phyloP scores from a whole-genome alignment of 2,329 filamentous ascomycete genomes.

The Chaetothyriales sp. region DNA sequence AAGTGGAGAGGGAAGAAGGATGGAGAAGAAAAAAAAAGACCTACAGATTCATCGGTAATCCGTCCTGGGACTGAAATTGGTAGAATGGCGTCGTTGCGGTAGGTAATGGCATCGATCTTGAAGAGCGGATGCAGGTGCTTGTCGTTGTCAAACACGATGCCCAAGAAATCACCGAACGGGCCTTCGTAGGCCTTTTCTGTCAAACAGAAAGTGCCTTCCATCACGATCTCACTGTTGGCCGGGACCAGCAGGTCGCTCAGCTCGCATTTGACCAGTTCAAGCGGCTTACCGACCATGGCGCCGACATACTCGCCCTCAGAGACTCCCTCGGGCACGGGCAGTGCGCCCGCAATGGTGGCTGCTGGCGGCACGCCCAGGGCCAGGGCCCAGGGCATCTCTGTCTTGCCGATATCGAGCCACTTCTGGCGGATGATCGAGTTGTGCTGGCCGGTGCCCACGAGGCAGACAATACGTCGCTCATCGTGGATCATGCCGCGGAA shows the following conservation, averaged over 20 bases:
- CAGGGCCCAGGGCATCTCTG: slow-evolving; percentile 34
- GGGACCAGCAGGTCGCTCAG: slow-evolving; percentile 35
- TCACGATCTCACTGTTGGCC: slow-evolving; percentile 36
- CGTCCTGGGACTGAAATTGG: slow-evolving; percentile 31
- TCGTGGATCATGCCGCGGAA: slow-evolving; percentile 33
- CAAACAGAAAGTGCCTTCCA: slow-evolving; percentile 35
- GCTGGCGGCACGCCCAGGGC: slow-evolving; percentile 36
- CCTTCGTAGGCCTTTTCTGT: slow-evolving; percentile 32
- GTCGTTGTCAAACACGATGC: slow-evolving; percentile 32
- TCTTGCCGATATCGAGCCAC: slow-evolving; percentile 31
- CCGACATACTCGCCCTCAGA: slow-evolving; percentile 37
- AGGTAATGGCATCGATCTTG: slow-evolving; percentile 33
- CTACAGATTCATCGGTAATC: slow-evolving; percentile 30
- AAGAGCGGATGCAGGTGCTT: slow-evolving; percentile 26
- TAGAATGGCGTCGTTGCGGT: slow-evolving; percentile 34
- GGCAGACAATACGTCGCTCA: slow-evolving; percentile 26
- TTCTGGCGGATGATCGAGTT: slow-evolving; percentile 32
- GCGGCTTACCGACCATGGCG: slow-evolving; percentile 28
- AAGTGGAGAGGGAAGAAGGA: neutral
- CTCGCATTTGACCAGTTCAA: slow-evolving; percentile 40
- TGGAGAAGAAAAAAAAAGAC: too few species aligned
- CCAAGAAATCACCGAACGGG: slow-evolving; percentile 36
- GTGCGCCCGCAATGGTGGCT: slow-evolving; percentile 33
- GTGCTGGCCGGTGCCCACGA: slow-evolving; percentile 34
- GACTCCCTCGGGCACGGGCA: slow-evolving; percentile 36